Percentiles rank a stretch among this genome's conserved stretches.
phyloP scores from a whole-genome alignment of 305 asterid genomes.

The Solanum hybrid region DNA sequence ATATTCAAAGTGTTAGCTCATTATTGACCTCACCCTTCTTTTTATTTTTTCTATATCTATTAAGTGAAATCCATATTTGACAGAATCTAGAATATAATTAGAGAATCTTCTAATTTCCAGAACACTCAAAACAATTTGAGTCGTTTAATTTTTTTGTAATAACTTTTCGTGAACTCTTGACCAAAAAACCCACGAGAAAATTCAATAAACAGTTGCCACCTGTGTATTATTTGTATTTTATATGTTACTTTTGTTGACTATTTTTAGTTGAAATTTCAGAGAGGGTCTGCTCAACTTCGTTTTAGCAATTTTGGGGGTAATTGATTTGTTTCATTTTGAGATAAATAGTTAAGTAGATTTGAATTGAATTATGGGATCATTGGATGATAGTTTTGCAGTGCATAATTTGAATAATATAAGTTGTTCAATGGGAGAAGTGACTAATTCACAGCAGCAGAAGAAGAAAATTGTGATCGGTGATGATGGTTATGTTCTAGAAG shows the following conservation, averaged over 20 bases:
- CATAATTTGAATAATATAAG: neutral
- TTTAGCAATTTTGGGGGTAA: too few species aligned
- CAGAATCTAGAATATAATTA: conserved; percentile 1
- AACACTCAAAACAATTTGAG: neutral
- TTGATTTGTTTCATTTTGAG: too few species aligned
- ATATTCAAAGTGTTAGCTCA: neutral
- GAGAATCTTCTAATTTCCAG: neutral
- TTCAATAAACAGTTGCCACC: conserved; percentile 1
- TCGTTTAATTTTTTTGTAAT: neutral
- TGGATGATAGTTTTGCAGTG: neutral
- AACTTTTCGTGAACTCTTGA: neutral
- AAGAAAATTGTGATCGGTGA: conserved; percentile 46
- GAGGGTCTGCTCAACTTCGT: neutral
- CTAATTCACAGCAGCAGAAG: conserved; percentile 30
- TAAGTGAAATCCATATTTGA: neutral
- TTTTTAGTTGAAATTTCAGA: neutral
- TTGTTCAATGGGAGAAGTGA: conserved; percentile 25
- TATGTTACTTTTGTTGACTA: neutral
- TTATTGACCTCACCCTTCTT: neutral
- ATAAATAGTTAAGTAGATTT: neutral
- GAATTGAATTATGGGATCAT: neutral
- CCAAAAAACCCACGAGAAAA: neutral
- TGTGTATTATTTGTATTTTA: neutral
- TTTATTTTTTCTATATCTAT: neutral
- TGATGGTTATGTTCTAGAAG: conserved; percentile 59